These are phyloP conservation scores for Alloteropsis semialata DNA, from an alignment of 176 grass and related monocot genomes.

Conservation along the genomic window DNA sequence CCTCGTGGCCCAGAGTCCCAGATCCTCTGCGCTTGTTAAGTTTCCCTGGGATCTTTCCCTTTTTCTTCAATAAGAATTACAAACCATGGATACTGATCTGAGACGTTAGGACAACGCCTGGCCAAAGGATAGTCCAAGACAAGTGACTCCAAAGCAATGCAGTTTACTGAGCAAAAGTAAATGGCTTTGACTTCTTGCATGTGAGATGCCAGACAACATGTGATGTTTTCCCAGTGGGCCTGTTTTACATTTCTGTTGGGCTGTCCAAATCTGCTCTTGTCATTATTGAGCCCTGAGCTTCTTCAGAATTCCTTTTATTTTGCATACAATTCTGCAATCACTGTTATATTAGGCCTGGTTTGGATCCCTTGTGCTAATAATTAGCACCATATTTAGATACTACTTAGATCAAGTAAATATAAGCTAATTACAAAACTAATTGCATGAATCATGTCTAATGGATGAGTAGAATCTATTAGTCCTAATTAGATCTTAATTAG, in stretches of 20 bases:
- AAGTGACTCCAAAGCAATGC: conserved; percentile 31
- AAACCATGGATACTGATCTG: conserved; percentile 1
- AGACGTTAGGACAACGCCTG: conserved; percentile 16
- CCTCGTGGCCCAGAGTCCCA: not conserved
- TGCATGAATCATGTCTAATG: no score
- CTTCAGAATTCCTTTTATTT: not conserved
- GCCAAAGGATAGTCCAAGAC: conserved; percentile 27
- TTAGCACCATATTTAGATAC: no score
- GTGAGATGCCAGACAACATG: conserved; percentile 51
- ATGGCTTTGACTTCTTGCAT: conserved; percentile 57
- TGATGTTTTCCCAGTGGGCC: conserved; percentile 41
- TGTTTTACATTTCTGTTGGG: conserved; percentile 32
- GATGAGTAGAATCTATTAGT: no score
- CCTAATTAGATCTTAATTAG: no score
- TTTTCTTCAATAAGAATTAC: not conserved
- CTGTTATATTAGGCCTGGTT: conserved; percentile 22
- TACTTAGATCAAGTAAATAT: no score
- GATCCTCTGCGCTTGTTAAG: conserved; percentile 9
- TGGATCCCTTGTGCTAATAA: no score
- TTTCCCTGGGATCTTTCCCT: conserved; percentile 3
- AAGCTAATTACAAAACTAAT: no score
- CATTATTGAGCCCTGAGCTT: conserved; percentile 36
- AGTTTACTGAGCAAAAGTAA: conserved; percentile 50
- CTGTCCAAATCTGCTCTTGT: conserved; percentile 49
- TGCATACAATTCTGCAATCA: not conserved